phyloP scores from a whole-genome alignment of 768 basidiomycete species.

The Gloeostereum incarnatum region DNA sequence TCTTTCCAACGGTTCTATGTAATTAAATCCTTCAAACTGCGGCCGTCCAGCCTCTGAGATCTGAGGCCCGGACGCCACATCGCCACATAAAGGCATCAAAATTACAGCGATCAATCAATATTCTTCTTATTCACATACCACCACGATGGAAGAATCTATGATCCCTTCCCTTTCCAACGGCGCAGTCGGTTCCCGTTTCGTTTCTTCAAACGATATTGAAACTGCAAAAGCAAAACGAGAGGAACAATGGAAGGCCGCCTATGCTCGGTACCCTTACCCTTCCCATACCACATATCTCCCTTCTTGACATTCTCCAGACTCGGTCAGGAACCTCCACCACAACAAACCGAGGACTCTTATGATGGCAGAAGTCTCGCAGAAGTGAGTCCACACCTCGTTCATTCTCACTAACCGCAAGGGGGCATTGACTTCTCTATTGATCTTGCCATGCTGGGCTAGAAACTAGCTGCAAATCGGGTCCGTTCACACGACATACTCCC shows the following conservation, averaged over 20 bases:
- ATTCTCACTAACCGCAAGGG: constrained; percentile 1
- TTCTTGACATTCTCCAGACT: constrained; percentile 31
- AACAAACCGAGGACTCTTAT: constrained; percentile 65
- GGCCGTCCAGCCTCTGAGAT: too few species aligned
- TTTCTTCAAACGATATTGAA: constrained; percentile 73
- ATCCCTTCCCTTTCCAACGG: constrained; percentile 68
- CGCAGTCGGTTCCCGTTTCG: constrained; percentile 76
- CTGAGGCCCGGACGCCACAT: too few species aligned
- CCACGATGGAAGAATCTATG: constrained; percentile 24
- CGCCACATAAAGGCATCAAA: too few species aligned
- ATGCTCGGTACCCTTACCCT: constrained; percentile 48
- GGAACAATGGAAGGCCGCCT: constrained; percentile 87
- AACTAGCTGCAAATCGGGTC: constrained; percentile 86
- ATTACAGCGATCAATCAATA: constrained; percentile 1
- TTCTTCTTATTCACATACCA: constrained; percentile 1
- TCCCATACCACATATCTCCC: constrained; percentile 5
- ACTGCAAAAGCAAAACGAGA: constrained; percentile 61
- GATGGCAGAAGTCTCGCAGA: constrained; percentile 86
- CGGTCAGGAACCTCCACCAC: constrained; percentile 78
- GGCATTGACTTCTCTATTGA: constrained; percentile 29
- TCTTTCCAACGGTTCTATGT: too few species aligned
- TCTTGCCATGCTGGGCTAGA: constrained; percentile 31
- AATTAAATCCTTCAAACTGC: too few species aligned
- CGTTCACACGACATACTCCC: constrained; percentile 11
- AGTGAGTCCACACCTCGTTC: constrained; percentile 49